These are phyloP conservation scores for Ganoderma sinense DNA, from an alignment of 1,284 basidiomycete species.

Conservation along the genomic window DNA sequence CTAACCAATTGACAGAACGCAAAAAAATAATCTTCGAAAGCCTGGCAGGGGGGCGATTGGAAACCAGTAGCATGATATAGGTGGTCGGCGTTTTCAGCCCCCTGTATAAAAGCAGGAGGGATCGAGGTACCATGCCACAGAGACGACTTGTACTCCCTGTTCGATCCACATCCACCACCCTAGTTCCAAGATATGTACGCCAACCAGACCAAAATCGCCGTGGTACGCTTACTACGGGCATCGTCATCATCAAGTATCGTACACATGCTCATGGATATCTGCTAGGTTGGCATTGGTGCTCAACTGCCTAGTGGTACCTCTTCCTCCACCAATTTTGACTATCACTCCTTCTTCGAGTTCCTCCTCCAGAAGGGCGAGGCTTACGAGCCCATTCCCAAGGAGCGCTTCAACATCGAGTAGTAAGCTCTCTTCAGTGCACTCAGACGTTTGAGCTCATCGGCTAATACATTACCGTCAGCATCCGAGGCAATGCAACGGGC, in stretches of 20 bases:
- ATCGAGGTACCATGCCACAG: not conserved
- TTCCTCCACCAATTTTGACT: conserved; percentile 42
- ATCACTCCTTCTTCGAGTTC: conserved; percentile 47
- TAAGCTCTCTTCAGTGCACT: conserved; percentile 15
- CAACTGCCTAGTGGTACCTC: conserved; percentile 45
- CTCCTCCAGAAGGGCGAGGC: conserved; percentile 44
- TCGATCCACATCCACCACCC: not conserved
- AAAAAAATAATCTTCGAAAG: too few species aligned
- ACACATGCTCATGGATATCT: too few species aligned
- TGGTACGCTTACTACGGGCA: not conserved
- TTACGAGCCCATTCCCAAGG: conserved; percentile 43
- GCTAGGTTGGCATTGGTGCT: conserved; percentile 47
- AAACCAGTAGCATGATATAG: too few species aligned
- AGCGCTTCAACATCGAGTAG: conserved; percentile 44
- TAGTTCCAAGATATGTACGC: not conserved
- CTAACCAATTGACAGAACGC: too few species aligned
- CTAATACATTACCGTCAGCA: not conserved
- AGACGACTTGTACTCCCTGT: not conserved
- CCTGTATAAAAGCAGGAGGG: not conserved
- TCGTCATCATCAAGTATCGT: not conserved
- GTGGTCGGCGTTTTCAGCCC: too few species aligned
- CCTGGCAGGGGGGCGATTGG: too few species aligned
- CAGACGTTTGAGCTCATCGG: not conserved
- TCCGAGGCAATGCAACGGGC: not conserved
- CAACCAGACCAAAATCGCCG: not conserved